Conservation (phyloP, 1,284 basidiomycete genomes). For the Marasmius sp. region DNA sequence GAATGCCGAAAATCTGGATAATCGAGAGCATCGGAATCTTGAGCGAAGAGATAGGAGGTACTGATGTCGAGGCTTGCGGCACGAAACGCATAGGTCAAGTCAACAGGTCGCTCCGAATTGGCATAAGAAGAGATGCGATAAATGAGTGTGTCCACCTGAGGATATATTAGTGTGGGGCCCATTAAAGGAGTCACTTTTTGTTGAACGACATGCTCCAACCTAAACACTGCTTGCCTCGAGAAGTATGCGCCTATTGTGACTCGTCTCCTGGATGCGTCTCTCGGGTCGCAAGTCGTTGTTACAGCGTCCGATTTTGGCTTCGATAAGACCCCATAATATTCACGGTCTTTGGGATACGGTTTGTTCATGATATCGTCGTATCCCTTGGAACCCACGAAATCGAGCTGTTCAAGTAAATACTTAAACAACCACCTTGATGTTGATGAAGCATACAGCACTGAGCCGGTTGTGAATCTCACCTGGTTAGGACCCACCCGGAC, state of each 20-base stretch:
- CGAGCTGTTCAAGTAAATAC: background rate
- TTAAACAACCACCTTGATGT: too few relatives aligned
- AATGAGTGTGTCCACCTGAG: constrained; percentile 12
- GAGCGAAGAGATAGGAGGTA: constrained; percentile 24
- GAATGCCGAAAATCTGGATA: constrained; percentile 21
- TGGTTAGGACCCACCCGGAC: too few relatives aligned
- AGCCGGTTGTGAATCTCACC: too few relatives aligned
- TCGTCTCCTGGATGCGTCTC: constrained; percentile 19
- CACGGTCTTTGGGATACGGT: background rate
- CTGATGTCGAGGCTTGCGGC: constrained; percentile 23
- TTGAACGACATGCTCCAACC: constrained; percentile 22
- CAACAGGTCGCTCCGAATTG: background rate
- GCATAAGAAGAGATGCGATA: constrained; percentile 9
- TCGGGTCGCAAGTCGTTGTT: constrained; percentile 8
- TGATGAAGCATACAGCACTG: too few relatives aligned
- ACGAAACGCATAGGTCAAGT: constrained; percentile 11
- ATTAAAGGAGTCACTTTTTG: constrained; percentile 18
- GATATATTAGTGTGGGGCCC: background rate
- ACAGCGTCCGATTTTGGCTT: background rate
- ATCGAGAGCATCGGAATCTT: constrained; percentile 15
- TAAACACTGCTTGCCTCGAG: constrained; percentile 24
- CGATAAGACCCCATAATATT: background rate
- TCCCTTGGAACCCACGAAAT: background rate
- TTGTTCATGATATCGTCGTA: background rate
- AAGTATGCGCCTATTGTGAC: constrained; percentile 23